A percentile compares a stretch with the other conserved stretches of the same genome.
Evolutionary conservation across 108 stramenopile genomes (phyloP).

Genomic region (Pseudonitzschia multiseries): DNA sequence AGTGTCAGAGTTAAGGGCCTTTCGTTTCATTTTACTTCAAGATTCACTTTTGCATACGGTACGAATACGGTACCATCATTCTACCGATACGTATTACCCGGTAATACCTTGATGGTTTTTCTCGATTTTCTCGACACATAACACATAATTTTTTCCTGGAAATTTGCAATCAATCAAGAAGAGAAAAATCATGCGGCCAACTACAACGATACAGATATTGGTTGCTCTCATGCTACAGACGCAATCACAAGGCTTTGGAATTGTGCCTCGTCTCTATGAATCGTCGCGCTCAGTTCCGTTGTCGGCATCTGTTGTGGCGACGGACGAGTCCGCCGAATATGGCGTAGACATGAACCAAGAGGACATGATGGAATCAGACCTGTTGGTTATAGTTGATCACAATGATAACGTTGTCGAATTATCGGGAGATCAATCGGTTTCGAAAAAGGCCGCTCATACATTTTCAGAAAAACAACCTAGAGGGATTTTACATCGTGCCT

Average conservation of each 20-base stretch:
- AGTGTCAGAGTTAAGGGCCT: too few relatives aligned
- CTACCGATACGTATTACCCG: too few relatives aligned
- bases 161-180: not conserved
- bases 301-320: not conserved
- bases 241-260: not conserved
- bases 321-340: constrained; percentile 10
- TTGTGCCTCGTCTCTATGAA: not conserved
- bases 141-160: too few relatives aligned
- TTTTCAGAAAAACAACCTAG: constrained; percentile 35
- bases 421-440: constrained; percentile 23
- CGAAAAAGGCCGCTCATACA: constrained; percentile 45
- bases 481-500: constrained; percentile 79
- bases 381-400: constrained; percentile 37
- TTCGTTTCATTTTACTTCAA: too few relatives aligned
- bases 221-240: constrained; percentile 6
- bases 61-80: too few relatives aligned
- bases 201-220: not conserved
- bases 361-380: constrained; percentile 58
- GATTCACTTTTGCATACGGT: too few relatives aligned
- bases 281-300: not conserved
- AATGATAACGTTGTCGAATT: constrained; percentile 33
- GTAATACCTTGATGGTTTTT: too few relatives aligned
- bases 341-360: constrained; percentile 51
- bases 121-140: too few relatives aligned
- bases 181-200: not conserved